Conservation (phyloP, 306 rosid genomes). For the Dalbergia oliveri region DNA sequence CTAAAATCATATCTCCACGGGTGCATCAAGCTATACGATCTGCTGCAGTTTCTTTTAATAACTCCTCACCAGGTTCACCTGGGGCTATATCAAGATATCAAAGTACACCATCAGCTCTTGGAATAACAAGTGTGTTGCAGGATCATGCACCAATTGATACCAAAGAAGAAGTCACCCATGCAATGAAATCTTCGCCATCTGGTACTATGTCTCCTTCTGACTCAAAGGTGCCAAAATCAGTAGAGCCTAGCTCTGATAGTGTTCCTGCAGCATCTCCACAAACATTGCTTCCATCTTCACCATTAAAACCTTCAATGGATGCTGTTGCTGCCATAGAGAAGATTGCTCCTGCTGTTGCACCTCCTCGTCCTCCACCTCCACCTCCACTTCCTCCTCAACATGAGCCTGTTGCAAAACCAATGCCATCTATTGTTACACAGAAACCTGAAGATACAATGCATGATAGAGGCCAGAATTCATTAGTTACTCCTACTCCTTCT, state of each 20-base stretch:
- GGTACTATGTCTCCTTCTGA: constrained; percentile 44
- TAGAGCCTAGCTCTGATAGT: constrained; percentile 47
- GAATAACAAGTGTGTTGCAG: constrained; percentile 86
- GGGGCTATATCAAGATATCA: constrained; percentile 67
- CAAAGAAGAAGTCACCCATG: constrained; percentile 55
- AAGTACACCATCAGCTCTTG: constrained; percentile 78
- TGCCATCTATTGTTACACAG: constrained; percentile 36
- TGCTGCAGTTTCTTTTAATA: constrained; percentile 62
- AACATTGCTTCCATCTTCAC: constrained; percentile 39
- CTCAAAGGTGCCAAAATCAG: constrained; percentile 50
- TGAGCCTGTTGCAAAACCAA: constrained; percentile 39
- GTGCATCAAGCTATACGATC: constrained; percentile 62
- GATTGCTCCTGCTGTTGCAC: constrained; percentile 38
- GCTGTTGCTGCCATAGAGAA: constrained; percentile 41
- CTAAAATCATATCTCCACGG: constrained; percentile 80
- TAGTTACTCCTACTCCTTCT: constrained; percentile 38
- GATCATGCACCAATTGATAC: constrained; percentile 64
- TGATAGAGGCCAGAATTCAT: constrained; percentile 45
- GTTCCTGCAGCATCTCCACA: constrained; percentile 49
- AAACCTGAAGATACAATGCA: constrained; percentile 43
- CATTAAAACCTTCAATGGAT: constrained; percentile 50
- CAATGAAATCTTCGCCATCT: constrained; percentile 52
- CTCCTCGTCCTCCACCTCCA: constrained; percentile 41
- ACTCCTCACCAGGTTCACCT: constrained; percentile 74
- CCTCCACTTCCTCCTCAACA: constrained; percentile 39